phyloP scores from a whole-genome alignment of 2,329 filamentous ascomycete genomes.

The Lachnellula occidentalis region DNA sequence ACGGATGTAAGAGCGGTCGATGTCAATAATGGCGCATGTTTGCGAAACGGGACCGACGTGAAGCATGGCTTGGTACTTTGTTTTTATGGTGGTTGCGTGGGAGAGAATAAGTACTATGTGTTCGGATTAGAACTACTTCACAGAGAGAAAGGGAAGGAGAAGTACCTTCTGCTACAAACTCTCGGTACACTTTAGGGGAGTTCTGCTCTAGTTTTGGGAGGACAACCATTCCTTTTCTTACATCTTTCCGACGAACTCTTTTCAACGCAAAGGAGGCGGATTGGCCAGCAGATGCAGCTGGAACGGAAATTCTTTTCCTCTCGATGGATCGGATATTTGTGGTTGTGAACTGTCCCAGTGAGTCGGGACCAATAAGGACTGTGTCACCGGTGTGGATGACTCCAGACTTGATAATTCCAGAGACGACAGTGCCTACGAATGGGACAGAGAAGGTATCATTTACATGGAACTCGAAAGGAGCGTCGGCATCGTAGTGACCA shows the following conservation, averaged over 20 bases:
- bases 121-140: background rate
- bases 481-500: slow-evolving; percentile 82
- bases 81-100: slow-evolving; percentile 95
- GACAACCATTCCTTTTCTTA: slow-evolving; percentile 97
- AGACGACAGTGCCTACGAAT: slow-evolving; percentile 93
- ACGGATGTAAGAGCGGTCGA: slow-evolving; percentile 90
- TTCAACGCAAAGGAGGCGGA: slow-evolving; percentile 89
- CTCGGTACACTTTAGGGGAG: slow-evolving; percentile 63
- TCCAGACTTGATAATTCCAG: slow-evolving; percentile 83
- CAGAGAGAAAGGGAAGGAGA: background rate
- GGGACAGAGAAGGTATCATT: slow-evolving; percentile 98
- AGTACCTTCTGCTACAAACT: slow-evolving; percentile 73
- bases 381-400: slow-evolving; percentile 87
- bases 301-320: slow-evolving; percentile 84
- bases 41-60: slow-evolving; percentile 93
- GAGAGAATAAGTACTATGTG: slow-evolving; percentile 77
- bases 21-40: slow-evolving; percentile 95
- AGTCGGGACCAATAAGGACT: slow-evolving; percentile 84
- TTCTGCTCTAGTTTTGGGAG: slow-evolving; percentile 74
- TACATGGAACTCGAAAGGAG: slow-evolving; percentile 88
- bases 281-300: slow-evolving; percentile 83
- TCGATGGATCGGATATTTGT: slow-evolving; percentile 91
- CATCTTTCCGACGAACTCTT: slow-evolving; percentile 81
- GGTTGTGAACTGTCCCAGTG: slow-evolving; percentile 79
- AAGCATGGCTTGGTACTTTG: slow-evolving; percentile 95